Evolutionary conservation across 2,329 filamentous ascomycete genomes (phyloP).

Genomic region (Hymenoscyphus repandus): DNA sequence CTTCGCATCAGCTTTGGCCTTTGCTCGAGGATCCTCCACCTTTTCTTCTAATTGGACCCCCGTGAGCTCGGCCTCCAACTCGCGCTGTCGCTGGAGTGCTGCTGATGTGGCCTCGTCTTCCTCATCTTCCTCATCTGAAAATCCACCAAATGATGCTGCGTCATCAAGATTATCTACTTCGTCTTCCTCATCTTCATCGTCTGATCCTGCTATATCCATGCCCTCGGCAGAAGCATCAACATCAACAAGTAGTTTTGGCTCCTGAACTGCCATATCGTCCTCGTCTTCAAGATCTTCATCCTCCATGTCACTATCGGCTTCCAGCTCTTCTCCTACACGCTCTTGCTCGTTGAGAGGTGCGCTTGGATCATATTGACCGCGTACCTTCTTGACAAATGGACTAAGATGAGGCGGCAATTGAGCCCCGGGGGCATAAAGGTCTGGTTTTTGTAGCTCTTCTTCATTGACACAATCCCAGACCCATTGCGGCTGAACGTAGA

Average conservation of each 20-base stretch:
- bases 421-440: slow-evolving; percentile 84
- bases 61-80: slow-evolving; percentile 86
- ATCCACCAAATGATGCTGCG: slow-evolving; percentile 29
- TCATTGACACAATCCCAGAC: slow-evolving; percentile 97
- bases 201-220: slow-evolving; percentile 32
- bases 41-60: slow-evolving; percentile 57
- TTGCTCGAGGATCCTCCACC: slow-evolving; percentile 48
- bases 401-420: slow-evolving; percentile 90
- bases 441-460: slow-evolving; percentile 77
- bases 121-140: slow-evolving; percentile 39
- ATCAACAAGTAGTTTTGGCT: slow-evolving; percentile 33
- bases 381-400: slow-evolving; percentile 84
- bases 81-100: slow-evolving; percentile 71
- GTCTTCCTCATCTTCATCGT: slow-evolving; percentile 34
- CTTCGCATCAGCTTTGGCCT: slow-evolving; percentile 63
- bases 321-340: slow-evolving; percentile 76
- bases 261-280: slow-evolving; percentile 43
- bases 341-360: slow-evolving; percentile 82
- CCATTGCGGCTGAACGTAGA: slow-evolving; percentile 96
- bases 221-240: slow-evolving; percentile 29
- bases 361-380: slow-evolving; percentile 88
- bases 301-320: slow-evolving; percentile 52
- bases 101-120: slow-evolving; percentile 53
- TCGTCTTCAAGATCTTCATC: slow-evolving; percentile 35
- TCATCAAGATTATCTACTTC: slow-evolving; percentile 31